These are phyloP conservation scores for Mucuna pruriens DNA, from an alignment of 306 rosid genomes.

Conservation along the genomic window DNA sequence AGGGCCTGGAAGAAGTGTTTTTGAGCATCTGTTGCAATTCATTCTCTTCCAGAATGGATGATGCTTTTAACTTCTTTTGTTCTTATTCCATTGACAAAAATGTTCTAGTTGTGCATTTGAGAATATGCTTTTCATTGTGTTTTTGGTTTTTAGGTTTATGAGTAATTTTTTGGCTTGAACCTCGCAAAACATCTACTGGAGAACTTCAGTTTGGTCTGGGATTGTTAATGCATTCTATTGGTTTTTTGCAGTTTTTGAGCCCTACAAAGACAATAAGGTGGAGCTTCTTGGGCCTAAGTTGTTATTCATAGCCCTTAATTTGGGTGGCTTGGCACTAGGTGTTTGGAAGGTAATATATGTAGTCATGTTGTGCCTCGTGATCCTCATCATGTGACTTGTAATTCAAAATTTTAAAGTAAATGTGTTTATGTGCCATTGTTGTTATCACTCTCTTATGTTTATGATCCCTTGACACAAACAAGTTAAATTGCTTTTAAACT, in stretches of 20 bases:
- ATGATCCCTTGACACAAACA: background rate
- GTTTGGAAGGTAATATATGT: conserved; percentile 63
- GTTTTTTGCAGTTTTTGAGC: conserved; percentile 85
- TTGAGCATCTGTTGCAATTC: conserved; percentile 13
- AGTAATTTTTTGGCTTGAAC: conserved; percentile 19
- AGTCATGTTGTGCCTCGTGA: background rate
- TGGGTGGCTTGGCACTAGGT: conserved; percentile 92
- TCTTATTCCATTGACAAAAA: background rate
- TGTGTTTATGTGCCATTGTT: background rate
- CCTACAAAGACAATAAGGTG: conserved; percentile 89
- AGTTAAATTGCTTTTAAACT: background rate
- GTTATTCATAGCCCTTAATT: conserved; percentile 89
- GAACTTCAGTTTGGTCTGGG: conserved; percentile 22
- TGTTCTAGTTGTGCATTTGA: background rate
- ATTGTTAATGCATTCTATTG: background rate
- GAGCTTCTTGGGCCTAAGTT: conserved; percentile 95
- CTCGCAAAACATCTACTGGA: background rate
- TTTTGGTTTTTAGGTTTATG: background rate
- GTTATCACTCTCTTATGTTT: background rate
- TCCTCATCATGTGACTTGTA: background rate
- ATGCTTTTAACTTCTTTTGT: background rate
- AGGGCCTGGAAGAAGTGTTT: conserved; percentile 12
- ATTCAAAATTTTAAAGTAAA: conserved; percentile 3
- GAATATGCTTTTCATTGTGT: conserved; percentile 13
- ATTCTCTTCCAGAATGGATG: background rate